A percentile compares a stretch with the other conserved stretches of the same genome.
These are phyloP conservation scores for Babesia divergens DNA, from an alignment of 169 alveolate species.

Conservation along the genomic window DNA sequence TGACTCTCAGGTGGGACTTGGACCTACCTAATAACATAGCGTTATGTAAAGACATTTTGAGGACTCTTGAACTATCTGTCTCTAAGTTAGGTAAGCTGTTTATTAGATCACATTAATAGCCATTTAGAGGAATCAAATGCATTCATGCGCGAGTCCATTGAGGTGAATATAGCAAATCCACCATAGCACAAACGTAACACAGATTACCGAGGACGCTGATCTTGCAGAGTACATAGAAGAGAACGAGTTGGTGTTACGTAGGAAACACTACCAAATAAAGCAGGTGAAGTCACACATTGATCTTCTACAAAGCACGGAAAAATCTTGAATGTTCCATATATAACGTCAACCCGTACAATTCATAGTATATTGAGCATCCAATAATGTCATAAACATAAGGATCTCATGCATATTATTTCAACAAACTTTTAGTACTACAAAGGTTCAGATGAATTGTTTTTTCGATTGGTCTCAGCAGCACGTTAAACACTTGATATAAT, in stretches of 20 bases:
- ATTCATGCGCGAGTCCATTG: conserved; percentile 5
- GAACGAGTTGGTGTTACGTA: conserved; percentile 48
- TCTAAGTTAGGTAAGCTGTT: conserved; percentile 34
- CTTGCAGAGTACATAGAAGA: conserved; percentile 37
- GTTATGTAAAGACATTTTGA: conserved; percentile 35
- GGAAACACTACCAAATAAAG: conserved; percentile 42
- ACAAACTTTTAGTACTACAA: too few species aligned
- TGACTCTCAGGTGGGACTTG: conserved; percentile 36
- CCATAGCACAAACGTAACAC: neutral
- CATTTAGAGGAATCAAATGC: conserved; percentile 53
- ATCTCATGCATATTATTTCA: too few species aligned
- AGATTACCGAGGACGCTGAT: conserved; percentile 31
- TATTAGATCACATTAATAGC: neutral
- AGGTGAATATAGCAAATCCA: neutral
- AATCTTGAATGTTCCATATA: too few species aligned
- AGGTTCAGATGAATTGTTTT: too few species aligned
- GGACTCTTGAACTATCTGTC: conserved; percentile 25
- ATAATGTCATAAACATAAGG: too few species aligned
- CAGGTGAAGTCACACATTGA: conserved; percentile 40
- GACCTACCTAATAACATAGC: conserved; percentile 36
- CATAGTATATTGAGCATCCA: too few species aligned
- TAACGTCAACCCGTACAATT: too few species aligned
- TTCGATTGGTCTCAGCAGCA: neutral
- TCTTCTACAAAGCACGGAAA: neutral
- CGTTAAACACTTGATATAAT: neutral